Evolutionary conservation across 2,329 filamentous ascomycete genomes (phyloP).

Genomic region (Fusarium oligoseptatum): DNA sequence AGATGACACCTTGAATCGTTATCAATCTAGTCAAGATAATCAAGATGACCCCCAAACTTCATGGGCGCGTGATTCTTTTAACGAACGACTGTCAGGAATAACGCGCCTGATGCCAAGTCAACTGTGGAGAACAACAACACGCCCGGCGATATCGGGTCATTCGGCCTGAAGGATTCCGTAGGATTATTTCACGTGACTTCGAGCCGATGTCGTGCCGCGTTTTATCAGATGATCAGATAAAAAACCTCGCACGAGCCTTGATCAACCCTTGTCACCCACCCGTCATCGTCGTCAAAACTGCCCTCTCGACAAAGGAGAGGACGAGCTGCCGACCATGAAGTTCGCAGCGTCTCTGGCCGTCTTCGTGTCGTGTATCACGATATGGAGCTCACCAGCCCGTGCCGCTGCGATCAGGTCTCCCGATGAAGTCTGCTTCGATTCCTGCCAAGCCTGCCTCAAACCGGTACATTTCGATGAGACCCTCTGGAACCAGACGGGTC

Average conservation of each 20-base stretch:
- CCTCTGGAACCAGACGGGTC: constrained; percentile 31
- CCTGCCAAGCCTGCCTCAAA: constrained; percentile 49
- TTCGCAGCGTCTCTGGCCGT: constrained; percentile 1
- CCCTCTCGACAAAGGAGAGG: too few species aligned
- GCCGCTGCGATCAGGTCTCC: constrained; percentile 21
- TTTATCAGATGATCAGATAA: constrained; percentile 51
- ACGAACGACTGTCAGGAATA: neutral
- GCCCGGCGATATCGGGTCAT: neutral
- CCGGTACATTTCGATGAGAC: constrained; percentile 51
- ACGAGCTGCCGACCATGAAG: constrained; percentile 34
- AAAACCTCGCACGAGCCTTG: constrained; percentile 33
- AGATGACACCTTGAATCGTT: neutral
- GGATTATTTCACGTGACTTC: constrained; percentile 14
- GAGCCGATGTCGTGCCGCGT: neutral
- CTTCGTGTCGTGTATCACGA: neutral
- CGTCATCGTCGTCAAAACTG: too few species aligned
- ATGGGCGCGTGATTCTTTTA: neutral
- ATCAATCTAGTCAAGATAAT: neutral
- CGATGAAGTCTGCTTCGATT: constrained; percentile 49
- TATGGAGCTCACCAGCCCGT: neutral
- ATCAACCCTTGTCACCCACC: neutral
- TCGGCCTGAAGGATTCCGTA: neutral
- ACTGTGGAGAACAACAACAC: neutral
- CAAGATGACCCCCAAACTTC: neutral
- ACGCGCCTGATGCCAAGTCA: constrained; percentile 6